Evolutionary conservation across 257 asterid species (phyloP), one percentile per base, ranked within the genome.

Genomic region (Primulina tabacum): DNA sequence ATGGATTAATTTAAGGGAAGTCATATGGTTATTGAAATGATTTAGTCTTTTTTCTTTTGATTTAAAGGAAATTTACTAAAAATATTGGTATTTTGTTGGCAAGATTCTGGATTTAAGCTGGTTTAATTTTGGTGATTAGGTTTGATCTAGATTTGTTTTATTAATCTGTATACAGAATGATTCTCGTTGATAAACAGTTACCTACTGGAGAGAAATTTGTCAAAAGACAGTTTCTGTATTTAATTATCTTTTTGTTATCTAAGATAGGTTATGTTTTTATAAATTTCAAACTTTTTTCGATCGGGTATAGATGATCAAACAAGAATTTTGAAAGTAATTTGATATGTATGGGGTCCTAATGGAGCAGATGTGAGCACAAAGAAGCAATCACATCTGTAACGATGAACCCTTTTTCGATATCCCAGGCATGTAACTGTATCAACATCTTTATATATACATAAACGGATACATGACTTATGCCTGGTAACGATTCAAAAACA

Each of bases 351-450:
- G n/a, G n/a, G 65, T 86, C 88, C 92, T 78, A 71, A 86, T 86
- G 95, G 96, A 87, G 88, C 88, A 82, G 85, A 82, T 74, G 79
- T 73, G 78, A 80, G 81, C 92, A 16, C 38, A 7, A 2, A 40
- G 43, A 67, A 35, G 73, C 67, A 69, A 58, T 69, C 33, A 64
- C 82, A 80, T 79, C 90, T 76, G 90, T 82, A 87, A 87, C 95
- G 86, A 87, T 26, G 88, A 86, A 84, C 72, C 47, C 81, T 40
- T 11, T 72, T 83, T 66, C 4, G 6, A 68, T 87, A 24, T 87
- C 16, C 89, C 88, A 87, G 90, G 34, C 81, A 37, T 64, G 92
- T 86, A 87, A 87, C 95, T 47, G 92, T 74, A 81, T 75, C 82
- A 64, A 60, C 92, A 86, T 73, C 86, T 73, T 62, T 28, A 28